These are phyloP conservation scores for Vachellia pachyceras DNA, from an alignment of 306 rosid species.

Conservation along the genomic window DNA sequence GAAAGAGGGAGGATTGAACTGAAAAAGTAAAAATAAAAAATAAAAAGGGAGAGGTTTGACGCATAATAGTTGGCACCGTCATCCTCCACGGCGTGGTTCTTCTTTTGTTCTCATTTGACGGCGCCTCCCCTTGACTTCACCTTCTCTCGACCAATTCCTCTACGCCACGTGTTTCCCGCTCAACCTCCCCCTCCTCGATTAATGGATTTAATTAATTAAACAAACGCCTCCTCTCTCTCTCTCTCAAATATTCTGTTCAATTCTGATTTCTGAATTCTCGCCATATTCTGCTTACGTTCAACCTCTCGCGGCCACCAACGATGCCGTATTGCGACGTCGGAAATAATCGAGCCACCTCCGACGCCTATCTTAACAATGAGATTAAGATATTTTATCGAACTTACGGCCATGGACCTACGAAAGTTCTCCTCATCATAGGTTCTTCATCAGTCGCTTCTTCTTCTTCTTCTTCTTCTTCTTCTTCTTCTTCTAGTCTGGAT, in stretches of 20 bases:
- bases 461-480: too few relatives aligned
- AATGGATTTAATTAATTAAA: neutral
- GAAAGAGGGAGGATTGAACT: neutral
- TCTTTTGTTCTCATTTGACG: neutral
- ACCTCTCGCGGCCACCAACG: slow-evolving; percentile 21
- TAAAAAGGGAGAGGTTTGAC: too few relatives aligned
- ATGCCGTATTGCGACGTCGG: slow-evolving; percentile 61
- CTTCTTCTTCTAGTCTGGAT: neutral
- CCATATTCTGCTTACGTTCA: neutral
- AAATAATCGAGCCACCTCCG: slow-evolving; percentile 24
- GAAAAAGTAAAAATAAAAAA: neutral
- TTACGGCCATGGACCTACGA: slow-evolving; percentile 80
- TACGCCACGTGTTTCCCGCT: slow-evolving; percentile 63
- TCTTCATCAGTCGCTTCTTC: neutral
- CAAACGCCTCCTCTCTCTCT: neutral
- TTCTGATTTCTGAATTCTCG: neutral
- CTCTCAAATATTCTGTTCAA: neutral
- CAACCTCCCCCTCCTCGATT: neutral
- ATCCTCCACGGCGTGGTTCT: neutral
- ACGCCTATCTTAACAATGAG: slow-evolving; percentile 41
- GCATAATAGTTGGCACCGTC: neutral
- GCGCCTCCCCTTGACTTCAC: neutral
- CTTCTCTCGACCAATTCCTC: slow-evolving; percentile 19
- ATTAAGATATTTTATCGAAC: slow-evolving; percentile 66
- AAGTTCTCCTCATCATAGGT: slow-evolving; percentile 98